Evolutionary conservation across 805 yeast genomes (phyloP).

Genomic region (Torulaspora maleeae): DNA sequence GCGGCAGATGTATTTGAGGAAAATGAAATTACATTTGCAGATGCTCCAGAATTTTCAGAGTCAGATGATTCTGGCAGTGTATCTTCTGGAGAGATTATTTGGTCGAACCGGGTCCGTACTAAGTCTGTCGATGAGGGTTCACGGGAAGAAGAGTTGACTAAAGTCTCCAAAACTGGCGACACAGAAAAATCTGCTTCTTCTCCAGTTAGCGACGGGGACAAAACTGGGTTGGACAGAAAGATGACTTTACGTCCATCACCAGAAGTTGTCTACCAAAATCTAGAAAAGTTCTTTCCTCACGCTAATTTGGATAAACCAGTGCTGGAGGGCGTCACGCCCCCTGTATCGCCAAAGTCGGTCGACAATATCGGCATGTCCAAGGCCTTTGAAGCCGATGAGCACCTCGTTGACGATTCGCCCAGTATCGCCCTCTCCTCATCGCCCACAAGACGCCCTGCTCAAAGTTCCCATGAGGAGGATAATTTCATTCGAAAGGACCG

Average conservation of each 20-base stretch:
- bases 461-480: neutral
- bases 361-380: constrained; percentile 12
- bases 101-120: constrained; percentile 8
- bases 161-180: neutral
- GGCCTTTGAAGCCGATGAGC: neutral
- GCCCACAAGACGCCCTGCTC: neutral
- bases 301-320: constrained; percentile 91
- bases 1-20: constrained; percentile 59
- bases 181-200: neutral
- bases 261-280: constrained; percentile 85
- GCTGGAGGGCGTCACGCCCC: constrained; percentile 63
- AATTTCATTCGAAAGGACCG: constrained; percentile 6
- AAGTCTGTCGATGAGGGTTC: neutral
- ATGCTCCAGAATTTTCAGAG: constrained; percentile 57
- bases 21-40: constrained; percentile 68
- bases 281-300: constrained; percentile 88
- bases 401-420: neutral
- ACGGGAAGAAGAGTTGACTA: neutral
- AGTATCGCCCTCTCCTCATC: neutral
- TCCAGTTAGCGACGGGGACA: neutral
- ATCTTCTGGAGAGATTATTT: constrained; percentile 27
- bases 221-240: constrained; percentile 21
- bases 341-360: constrained; percentile 45
- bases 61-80: constrained; percentile 45
- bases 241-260: constrained; percentile 92